These are phyloP conservation scores for Hordeum marinum DNA, from an alignment of 176 grass and related monocot genomes.

Conservation along the genomic window DNA sequence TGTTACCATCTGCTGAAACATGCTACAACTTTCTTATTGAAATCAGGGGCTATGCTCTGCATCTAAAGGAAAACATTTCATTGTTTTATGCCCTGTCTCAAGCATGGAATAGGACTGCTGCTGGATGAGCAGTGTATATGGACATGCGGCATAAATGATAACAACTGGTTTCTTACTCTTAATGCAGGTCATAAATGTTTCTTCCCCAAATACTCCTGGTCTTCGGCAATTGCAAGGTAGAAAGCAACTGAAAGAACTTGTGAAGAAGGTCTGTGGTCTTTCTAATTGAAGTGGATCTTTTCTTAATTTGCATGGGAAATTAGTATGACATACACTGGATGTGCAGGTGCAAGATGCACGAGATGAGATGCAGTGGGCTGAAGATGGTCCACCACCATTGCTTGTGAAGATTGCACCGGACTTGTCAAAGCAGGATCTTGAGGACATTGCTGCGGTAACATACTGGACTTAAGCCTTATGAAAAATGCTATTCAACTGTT, in stretches of 20 bases:
- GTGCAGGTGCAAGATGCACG: constrained; percentile 87
- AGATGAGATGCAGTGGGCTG: constrained; percentile 98
- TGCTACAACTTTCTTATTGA: background rate
- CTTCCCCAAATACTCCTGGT: constrained; percentile 98
- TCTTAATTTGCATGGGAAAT: constrained; percentile 2
- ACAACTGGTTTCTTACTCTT: background rate
- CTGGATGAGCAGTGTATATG: background rate
- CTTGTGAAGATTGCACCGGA: constrained; percentile 95
- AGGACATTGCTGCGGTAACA: constrained; percentile 86
- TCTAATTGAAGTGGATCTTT: background rate
- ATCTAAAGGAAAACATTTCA: background rate
- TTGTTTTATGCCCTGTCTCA: background rate
- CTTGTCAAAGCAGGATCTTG: constrained; percentile 92
- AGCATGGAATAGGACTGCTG: background rate
- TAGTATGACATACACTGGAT: constrained; percentile 21
- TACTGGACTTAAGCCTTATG: constrained; percentile 23
- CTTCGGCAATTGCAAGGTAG: constrained; percentile 86
- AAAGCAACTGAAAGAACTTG: constrained; percentile 92
- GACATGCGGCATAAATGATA: background rate
- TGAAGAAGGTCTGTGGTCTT: constrained; percentile 64
- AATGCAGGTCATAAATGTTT: constrained; percentile 91
- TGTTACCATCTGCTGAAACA: background rate
- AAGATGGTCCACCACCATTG: constrained; percentile 93
- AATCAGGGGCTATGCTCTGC: background rate
- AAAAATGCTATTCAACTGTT: background rate